A percentile compares a stretch with the other conserved stretches of the same genome.
These are phyloP conservation scores for Casaregolazyma lundiana DNA, from an alignment of 1,139 yeast species.

Conservation along the genomic window DNA sequence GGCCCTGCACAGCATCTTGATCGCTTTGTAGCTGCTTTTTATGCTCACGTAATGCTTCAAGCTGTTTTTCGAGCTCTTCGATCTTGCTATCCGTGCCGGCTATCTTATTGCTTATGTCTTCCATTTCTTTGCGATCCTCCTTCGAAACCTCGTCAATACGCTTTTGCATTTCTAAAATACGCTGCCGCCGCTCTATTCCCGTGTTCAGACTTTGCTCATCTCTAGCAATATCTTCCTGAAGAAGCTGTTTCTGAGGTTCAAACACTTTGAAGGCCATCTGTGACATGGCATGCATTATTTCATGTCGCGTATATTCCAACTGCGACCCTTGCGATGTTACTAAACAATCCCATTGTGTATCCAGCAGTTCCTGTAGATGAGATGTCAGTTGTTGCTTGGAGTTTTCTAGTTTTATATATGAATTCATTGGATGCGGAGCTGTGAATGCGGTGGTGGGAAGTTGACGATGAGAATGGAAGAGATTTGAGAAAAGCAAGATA, in stretches of 20 bases:
- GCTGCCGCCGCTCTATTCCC: background rate
- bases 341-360: constrained; percentile 26
- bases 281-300: constrained; percentile 20
- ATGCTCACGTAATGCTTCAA: constrained; percentile 12
- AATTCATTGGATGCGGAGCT: background rate
- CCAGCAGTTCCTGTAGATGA: constrained; percentile 22
- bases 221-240: constrained; percentile 1
- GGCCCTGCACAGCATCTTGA: constrained; percentile 10
- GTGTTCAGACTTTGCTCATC: background rate
- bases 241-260: constrained; percentile 5
- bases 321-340: constrained; percentile 18
- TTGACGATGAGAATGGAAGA: background rate
- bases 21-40: constrained; percentile 11
- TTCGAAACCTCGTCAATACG: constrained; percentile 13
- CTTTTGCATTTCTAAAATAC: constrained; percentile 11
- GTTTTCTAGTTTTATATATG: background rate
- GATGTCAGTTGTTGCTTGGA: constrained; percentile 12
- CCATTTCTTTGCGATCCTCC: constrained; percentile 9
- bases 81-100: constrained; percentile 1
- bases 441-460: background rate
- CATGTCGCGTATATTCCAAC: constrained; percentile 20
- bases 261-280: constrained; percentile 13
- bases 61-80: constrained; percentile 5
- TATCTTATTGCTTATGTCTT: background rate
- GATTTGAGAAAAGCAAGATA: background rate